Evolutionary conservation across 192 early-diverging fungal species (phyloP), one percentile per base, ranked within the genome.

Genomic region (Backusella westeae): DNA sequence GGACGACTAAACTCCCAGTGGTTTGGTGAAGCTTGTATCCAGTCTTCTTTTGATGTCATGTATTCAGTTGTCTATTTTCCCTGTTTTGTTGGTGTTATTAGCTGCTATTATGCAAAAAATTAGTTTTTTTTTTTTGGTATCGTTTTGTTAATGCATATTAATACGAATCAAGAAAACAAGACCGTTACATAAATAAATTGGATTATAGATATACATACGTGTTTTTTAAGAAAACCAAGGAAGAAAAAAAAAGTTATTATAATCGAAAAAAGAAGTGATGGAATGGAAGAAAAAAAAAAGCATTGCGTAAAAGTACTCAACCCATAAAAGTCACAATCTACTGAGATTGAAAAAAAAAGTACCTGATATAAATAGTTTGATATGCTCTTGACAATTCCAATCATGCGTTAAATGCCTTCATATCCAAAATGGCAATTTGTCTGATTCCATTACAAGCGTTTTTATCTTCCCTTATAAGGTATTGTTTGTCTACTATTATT

Each of bases 1-100:
- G 85, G 77, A 44, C 80, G 75, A 17, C 56, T 79, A 74, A 85
- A 87, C 3, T 72, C 74, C 44, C 78, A 82, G 29, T 69, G 59
- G 19, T 75, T 75, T 59, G 19, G 49, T 1, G 41, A 21, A 21
- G 66, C 42, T 19, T 75, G 56, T 35, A 78, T 65, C 81, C 81
- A 82, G 29, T 69, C 77, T 36, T 72, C 52, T 9, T 59, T 63
- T 8, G 41, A 34, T 44, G 39, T 23, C 70, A 71, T 71, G 10
- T 63, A 29, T 63, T 29, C 17, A n/a, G 19, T 49, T 3, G 15
- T 49, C n/a, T 49, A 49, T 49, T n/a, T n/a, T 49, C 12, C 42
- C 32, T 42, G 17, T 53, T 23, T 56, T 56, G 53, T 23, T 56
- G 0, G 6, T 59, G 56, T 26, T 59, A 26, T 26, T 59, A 59